phyloP scores from a whole-genome alignment of 257 asterid species.

The Ilex aquifolium region DNA sequence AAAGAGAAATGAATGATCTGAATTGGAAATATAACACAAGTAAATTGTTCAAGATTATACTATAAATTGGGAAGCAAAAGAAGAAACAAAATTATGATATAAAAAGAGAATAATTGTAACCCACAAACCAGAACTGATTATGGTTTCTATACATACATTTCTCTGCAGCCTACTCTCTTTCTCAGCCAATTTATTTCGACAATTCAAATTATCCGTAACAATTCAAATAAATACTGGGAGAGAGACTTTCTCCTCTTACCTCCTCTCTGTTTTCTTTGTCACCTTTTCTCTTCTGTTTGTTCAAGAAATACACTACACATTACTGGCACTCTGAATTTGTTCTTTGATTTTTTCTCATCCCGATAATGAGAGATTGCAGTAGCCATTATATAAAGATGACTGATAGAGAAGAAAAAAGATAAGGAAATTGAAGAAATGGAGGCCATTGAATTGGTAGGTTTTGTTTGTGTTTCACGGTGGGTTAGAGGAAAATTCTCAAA shows the following conservation, averaged over 20 bases:
- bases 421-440: constrained; percentile 21
- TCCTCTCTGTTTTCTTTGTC: constrained; percentile 2
- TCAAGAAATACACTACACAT: constrained; percentile 28
- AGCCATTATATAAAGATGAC: not conserved
- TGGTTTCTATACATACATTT: constrained; percentile 45
- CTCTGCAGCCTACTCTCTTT: constrained; percentile 25
- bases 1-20: too few species aligned
- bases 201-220: constrained; percentile 19
- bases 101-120: constrained; percentile 1
- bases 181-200: constrained; percentile 21
- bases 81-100: constrained; percentile 15
- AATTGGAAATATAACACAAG: not conserved
- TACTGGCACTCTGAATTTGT: constrained; percentile 20
- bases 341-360: constrained; percentile 23
- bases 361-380: constrained; percentile 1
- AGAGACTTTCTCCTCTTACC: constrained; percentile 23
- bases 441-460: not conserved
- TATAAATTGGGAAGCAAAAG: constrained; percentile 16
- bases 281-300: constrained; percentile 26
- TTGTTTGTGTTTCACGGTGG: constrained; percentile 20
- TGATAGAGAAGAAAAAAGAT: constrained; percentile 23
- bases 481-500: constrained; percentile 43
- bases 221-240: constrained; percentile 24
- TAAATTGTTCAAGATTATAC: constrained; percentile 25
- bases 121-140: constrained; percentile 32